phyloP scores from a whole-genome alignment of 805 yeast genomes.

The Candida bentonensis region DNA sequence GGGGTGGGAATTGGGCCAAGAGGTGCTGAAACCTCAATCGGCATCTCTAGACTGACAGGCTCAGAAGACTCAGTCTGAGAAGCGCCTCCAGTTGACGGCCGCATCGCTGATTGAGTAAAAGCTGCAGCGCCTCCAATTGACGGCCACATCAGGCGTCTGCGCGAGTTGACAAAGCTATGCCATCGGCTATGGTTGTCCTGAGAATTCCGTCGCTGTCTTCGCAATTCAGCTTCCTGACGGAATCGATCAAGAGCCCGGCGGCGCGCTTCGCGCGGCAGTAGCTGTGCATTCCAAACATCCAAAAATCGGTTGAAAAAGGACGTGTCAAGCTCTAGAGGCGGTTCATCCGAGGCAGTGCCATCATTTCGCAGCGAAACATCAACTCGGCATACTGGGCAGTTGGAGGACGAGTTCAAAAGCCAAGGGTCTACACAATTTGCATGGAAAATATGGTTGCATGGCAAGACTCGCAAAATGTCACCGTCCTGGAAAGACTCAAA shows the following conservation, averaged over 20 bases:
- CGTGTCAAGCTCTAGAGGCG: conserved; percentile 12
- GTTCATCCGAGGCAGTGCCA: conserved; percentile 10
- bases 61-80: no score
- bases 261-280: conserved; percentile 17
- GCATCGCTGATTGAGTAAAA: no score
- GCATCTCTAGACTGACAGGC: no score
- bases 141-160: conserved; percentile 4
- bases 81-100: no score
- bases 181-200: conserved; percentile 12
- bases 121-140: no score
- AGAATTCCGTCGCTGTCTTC: conserved; percentile 10
- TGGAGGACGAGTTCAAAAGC: conserved; percentile 59
- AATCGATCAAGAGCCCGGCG: conserved; percentile 15
- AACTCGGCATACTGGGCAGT: conserved; percentile 74
- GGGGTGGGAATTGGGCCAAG: no score
- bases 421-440: conserved; percentile 72
- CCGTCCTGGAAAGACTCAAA: conserved; percentile 51
- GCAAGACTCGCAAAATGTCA: conserved; percentile 48
- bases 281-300: conserved; percentile 19
- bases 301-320: conserved; percentile 15
- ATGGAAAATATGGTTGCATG: conserved; percentile 79
- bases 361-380: conserved; percentile 28
- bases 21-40: no score
- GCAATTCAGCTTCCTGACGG: conserved; percentile 15
- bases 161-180: conserved; percentile 10